These are phyloP conservation scores for Penicillium coffeae DNA, from an alignment of 495 filamentous ascomycete species.

Conservation along the genomic window DNA sequence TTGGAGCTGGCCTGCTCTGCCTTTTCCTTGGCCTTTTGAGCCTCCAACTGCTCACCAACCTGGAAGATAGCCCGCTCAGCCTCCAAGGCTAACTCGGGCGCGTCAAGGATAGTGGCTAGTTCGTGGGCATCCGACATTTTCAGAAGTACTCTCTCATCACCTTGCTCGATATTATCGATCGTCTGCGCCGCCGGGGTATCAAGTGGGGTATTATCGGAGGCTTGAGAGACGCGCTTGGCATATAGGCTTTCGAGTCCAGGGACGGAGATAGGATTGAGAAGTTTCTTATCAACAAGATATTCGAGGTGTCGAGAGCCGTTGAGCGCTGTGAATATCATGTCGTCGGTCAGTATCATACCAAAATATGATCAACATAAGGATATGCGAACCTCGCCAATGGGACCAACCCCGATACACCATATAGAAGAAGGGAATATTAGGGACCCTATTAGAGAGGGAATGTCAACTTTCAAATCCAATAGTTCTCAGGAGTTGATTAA, in stretches of 20 bases:
- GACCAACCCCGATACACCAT: slow-evolving; percentile 74
- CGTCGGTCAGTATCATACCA: slow-evolving; percentile 6
- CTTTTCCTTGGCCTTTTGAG: slow-evolving; percentile 39
- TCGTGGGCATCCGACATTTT: slow-evolving; percentile 54
- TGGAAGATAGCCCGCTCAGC: slow-evolving; percentile 87
- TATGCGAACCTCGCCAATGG: slow-evolving; percentile 53
- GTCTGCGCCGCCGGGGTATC: slow-evolving; percentile 29
- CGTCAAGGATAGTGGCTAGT: slow-evolving; percentile 65
- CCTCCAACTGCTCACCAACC: slow-evolving; percentile 63
- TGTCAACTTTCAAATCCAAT: slow-evolving; percentile 9
- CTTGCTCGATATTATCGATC: slow-evolving; percentile 40
- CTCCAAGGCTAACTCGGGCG: slow-evolving; percentile 83
- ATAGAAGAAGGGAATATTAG: slow-evolving; percentile 98
- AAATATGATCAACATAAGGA: slow-evolving; percentile 19
- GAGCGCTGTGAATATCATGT: slow-evolving; percentile 48
- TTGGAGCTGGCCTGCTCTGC: slow-evolving; percentile 25
- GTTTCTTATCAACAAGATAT: slow-evolving; percentile 67
- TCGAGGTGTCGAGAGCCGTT: slow-evolving; percentile 81
- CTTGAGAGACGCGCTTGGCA: slow-evolving; percentile 37
- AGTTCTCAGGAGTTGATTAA: neutral
- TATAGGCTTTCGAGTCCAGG: slow-evolving; percentile 71
- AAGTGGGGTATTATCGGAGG: slow-evolving; percentile 13
- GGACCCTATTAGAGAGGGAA: slow-evolving; percentile 57
- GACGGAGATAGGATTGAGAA: slow-evolving; percentile 61
- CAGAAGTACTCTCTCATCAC: slow-evolving; percentile 57